phyloP scores from a whole-genome alignment of 2,329 filamentous ascomycete genomes.

The Teratosphaeria gauchensis region DNA sequence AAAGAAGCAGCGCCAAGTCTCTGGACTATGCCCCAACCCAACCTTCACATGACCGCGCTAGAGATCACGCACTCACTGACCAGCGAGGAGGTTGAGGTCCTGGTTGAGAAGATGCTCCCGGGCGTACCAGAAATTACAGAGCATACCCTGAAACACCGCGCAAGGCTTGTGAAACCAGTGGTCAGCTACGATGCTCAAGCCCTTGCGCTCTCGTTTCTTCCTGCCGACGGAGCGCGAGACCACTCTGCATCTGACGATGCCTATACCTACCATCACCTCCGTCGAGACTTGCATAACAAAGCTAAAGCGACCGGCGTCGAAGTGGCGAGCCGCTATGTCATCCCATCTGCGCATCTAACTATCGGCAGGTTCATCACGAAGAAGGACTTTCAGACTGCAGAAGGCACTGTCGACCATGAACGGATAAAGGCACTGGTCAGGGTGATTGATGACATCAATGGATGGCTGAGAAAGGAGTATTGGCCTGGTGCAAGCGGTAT shows the following conservation, averaged over 20 bases:
- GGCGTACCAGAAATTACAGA: slow-evolving; percentile 52
- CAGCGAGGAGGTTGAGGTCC: slow-evolving; percentile 52
- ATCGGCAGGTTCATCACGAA: slow-evolving; percentile 68
- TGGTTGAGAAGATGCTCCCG: slow-evolving; percentile 50
- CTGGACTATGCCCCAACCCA: slow-evolving; percentile 74
- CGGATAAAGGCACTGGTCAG: slow-evolving; percentile 57
- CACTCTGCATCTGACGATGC: slow-evolving; percentile 42
- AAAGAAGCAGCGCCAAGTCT: slow-evolving; percentile 61
- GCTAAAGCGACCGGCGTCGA: slow-evolving; percentile 54
- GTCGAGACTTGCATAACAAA: slow-evolving; percentile 62
- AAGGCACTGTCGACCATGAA: slow-evolving; percentile 36
- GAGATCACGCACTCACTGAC: slow-evolving; percentile 78
- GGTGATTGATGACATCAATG: slow-evolving; percentile 67
- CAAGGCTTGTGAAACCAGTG: slow-evolving; percentile 70
- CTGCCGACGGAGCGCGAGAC: slow-evolving; percentile 46
- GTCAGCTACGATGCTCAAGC: slow-evolving; percentile 79
- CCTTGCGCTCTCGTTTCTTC: slow-evolving; percentile 77
- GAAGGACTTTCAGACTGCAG: slow-evolving; percentile 43
- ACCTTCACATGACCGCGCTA: slow-evolving; percentile 75
- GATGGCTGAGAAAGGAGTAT: slow-evolving; percentile 59
- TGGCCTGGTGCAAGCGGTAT: slow-evolving; percentile 50
- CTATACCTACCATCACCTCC: slow-evolving; percentile 86
- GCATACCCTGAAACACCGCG: slow-evolving; percentile 56
- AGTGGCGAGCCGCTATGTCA: slow-evolving; percentile 71
- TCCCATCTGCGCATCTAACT: slow-evolving; percentile 83